Conservation (phyloP, 2,329 filamentous ascomycete species). For the Paraphaeosphaeria sporulosa region DNA sequence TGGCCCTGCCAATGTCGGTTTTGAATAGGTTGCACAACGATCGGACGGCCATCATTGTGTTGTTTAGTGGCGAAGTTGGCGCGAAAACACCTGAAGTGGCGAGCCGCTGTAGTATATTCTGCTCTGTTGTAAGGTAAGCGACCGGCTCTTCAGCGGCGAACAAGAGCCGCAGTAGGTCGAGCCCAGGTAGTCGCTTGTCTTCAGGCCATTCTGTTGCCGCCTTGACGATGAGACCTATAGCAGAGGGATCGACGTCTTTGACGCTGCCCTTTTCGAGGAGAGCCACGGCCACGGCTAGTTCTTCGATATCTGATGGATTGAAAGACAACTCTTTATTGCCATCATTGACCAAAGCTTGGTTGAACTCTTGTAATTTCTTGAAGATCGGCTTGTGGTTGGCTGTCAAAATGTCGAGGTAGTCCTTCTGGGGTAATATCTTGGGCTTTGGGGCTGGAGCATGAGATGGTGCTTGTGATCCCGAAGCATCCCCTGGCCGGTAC, state of each 20-base stretch:
- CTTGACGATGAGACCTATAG: conserved; percentile 72
- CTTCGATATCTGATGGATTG: conserved; percentile 73
- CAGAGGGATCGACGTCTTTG: conserved; percentile 53
- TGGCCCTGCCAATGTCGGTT: conserved; percentile 71
- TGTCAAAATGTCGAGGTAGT: conserved; percentile 78
- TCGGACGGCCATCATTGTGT: conserved; percentile 85
- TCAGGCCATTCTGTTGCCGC: conserved; percentile 82
- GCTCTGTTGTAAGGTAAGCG: conserved; percentile 60
- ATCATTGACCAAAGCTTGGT: conserved; percentile 73
- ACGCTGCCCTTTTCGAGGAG: conserved; percentile 65
- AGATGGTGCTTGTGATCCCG: conserved; percentile 41
- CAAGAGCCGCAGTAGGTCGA: conserved; percentile 87
- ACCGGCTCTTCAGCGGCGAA: conserved; percentile 73
- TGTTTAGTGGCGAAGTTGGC: conserved; percentile 71
- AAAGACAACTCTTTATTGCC: conserved; percentile 78
- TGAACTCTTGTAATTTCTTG: conserved; percentile 79
- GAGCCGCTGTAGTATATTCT: conserved; percentile 68
- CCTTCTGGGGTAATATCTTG: conserved; percentile 77
- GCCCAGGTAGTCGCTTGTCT: conserved; percentile 78
- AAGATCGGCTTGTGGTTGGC: conserved; percentile 75
- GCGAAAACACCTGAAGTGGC: conserved; percentile 66
- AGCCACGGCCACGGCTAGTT: conserved; percentile 67
- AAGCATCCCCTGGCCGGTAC: conserved; percentile 75
- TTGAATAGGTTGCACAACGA: conserved; percentile 85
- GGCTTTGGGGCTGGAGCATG: conserved; percentile 53